Conservation (phyloP, 441 rosid genomes). For the Euphorbia schlechtendalii region DNA sequence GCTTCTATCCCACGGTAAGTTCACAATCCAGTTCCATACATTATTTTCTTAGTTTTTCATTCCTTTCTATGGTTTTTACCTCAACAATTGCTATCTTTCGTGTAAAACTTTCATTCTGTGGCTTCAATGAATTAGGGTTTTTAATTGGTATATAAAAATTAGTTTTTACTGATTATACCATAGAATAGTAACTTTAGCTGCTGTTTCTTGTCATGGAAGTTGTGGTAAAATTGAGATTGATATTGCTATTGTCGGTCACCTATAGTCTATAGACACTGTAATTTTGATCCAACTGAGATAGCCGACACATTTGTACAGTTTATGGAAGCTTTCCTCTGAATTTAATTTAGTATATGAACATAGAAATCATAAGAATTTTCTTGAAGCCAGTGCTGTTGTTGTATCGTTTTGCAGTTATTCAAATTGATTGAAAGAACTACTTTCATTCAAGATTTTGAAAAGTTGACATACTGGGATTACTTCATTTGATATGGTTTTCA, state of each 20-base stretch:
- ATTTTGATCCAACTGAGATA: constrained; percentile 1
- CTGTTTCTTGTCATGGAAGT: not conserved
- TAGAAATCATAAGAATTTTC: too few species aligned
- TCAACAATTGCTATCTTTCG: too few species aligned
- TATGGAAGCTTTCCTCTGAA: not conserved
- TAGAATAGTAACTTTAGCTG: not conserved
- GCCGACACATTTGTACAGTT: not conserved
- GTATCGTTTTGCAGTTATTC: not conserved
- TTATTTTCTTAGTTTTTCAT: not conserved
- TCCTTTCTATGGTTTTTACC: not conserved
- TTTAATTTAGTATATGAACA: not conserved
- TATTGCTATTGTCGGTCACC: not conserved
- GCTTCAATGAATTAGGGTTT: too few species aligned
- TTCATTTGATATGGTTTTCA: not conserved
- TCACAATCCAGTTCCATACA: constrained; percentile 7
- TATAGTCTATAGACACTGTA: not conserved
- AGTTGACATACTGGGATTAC: not conserved
- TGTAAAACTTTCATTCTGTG: too few species aligned
- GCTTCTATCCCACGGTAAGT: constrained; percentile 26
- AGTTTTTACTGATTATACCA: not conserved
- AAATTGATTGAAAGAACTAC: not conserved
- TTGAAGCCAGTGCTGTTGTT: too few species aligned
- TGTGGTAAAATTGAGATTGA: not conserved
- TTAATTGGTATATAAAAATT: not conserved
- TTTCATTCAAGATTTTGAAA: not conserved